These are phyloP conservation scores for Microcera coccophila DNA, from an alignment of 2,329 filamentous ascomycete species.

Conservation along the genomic window DNA sequence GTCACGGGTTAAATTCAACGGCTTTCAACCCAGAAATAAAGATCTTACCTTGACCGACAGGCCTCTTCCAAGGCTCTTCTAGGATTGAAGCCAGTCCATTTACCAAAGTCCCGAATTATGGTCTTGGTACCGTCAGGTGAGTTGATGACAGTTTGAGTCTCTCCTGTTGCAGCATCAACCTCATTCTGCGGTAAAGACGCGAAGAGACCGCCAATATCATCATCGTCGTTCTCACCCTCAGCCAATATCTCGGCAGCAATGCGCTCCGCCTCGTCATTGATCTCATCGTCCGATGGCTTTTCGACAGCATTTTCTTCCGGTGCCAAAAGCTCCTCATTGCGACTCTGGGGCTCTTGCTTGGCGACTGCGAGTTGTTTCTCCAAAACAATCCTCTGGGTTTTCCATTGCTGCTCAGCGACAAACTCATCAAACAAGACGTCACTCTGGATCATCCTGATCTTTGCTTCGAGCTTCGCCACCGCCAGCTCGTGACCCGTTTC, in stretches of 20 bases:
- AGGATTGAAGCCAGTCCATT: conserved; percentile 72
- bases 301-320: conserved; percentile 20
- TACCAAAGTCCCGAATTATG: conserved; percentile 77
- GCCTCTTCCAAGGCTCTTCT: conserved; percentile 77
- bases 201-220: conserved; percentile 51
- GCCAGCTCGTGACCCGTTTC: conserved; percentile 39
- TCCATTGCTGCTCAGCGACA: conserved; percentile 64
- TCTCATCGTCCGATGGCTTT: conserved; percentile 40
- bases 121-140: conserved; percentile 52
- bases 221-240: conserved; percentile 50
- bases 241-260: conserved; percentile 58
- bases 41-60: conserved; percentile 68
- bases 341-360: conserved; percentile 35
- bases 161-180: conserved; percentile 55
- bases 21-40: conserved; percentile 1
- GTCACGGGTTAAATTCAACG: conserved; percentile 5
- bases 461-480: conserved; percentile 64
- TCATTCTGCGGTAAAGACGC: conserved; percentile 58
- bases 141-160: conserved; percentile 54
- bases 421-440: conserved; percentile 71
- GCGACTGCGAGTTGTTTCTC: conserved; percentile 57
- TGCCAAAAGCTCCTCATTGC: conserved; percentile 16
- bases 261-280: conserved; percentile 54
- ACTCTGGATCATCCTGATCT: conserved; percentile 71
- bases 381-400: conserved; percentile 52